These are phyloP conservation scores for Cyberlindnera petersonii DNA, from an alignment of 805 yeast species.

Conservation along the genomic window DNA sequence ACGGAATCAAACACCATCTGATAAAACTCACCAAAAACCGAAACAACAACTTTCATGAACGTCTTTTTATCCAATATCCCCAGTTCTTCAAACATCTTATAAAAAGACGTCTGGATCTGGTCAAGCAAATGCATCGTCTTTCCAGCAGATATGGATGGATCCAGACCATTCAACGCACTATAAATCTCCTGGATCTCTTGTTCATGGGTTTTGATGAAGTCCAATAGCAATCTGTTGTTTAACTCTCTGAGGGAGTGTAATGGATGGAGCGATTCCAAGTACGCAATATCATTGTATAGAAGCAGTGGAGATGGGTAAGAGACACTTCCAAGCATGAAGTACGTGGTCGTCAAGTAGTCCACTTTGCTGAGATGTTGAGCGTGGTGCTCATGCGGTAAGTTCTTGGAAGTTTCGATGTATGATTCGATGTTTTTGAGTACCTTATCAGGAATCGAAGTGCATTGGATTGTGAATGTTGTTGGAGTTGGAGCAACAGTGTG, in stretches of 20 bases:
- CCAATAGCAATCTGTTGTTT: constrained; percentile 28
- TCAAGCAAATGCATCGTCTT: constrained; percentile 15
- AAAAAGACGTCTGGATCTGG: constrained; percentile 13
- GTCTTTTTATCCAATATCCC: constrained; percentile 6
- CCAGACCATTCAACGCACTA: constrained; percentile 14
- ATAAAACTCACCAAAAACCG: constrained; percentile 20
- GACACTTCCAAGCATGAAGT: constrained; percentile 19
- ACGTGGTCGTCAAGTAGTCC: constrained; percentile 16
- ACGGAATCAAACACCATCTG: constrained; percentile 19
- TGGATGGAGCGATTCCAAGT: constrained; percentile 3
- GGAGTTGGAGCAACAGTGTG: not conserved
- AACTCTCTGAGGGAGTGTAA: constrained; percentile 39
- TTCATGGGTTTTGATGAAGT: constrained; percentile 14
- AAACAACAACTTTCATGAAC: constrained; percentile 10
- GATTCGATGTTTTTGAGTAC: constrained; percentile 15
- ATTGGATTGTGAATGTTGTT: constrained; percentile 2
- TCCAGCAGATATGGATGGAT: constrained; percentile 19
- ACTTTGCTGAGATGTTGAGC: constrained; percentile 16
- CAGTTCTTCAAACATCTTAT: constrained; percentile 7
- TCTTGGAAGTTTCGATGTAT: constrained; percentile 12
- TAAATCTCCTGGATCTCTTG: constrained; percentile 5
- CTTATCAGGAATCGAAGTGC: constrained; percentile 15
- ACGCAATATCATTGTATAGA: constrained; percentile 22
- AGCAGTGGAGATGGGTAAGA: constrained; percentile 13
- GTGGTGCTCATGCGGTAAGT: constrained; percentile 12